Evolutionary conservation across 169 alveolate species (phyloP).

Genomic region (Pseudocohnilembus persalinus): DNA sequence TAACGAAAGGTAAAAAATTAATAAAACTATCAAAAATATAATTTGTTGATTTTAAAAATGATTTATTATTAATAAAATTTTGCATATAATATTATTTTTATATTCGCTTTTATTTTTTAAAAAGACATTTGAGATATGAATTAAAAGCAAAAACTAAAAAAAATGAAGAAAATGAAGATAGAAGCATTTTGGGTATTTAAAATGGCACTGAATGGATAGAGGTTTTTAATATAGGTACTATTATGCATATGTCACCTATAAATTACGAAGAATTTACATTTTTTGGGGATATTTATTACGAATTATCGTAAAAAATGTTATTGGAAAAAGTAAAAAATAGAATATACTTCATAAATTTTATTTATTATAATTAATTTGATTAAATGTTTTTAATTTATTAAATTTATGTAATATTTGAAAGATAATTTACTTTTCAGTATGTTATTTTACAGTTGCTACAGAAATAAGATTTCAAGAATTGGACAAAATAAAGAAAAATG

Average conservation of each 20-base stretch:
- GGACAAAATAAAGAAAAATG: slow-evolving; percentile 18
- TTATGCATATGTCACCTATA: slow-evolving; percentile 46
- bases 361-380: background rate
- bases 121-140: slow-evolving; percentile 34
- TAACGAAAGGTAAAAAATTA: slow-evolving; percentile 27
- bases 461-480: slow-evolving; percentile 44
- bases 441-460: slow-evolving; percentile 47
- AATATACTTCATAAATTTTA: background rate
- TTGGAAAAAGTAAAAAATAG: slow-evolving; percentile 26
- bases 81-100: too few species aligned
- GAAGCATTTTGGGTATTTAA: slow-evolving; percentile 37
- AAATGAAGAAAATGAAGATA: slow-evolving; percentile 23
- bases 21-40: too few species aligned
- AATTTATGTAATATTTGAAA: background rate
- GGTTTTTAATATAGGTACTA: slow-evolving; percentile 41
- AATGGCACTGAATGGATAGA: slow-evolving; percentile 47
- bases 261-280: slow-evolving; percentile 32
- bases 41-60: too few species aligned
- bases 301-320: slow-evolving; percentile 32
- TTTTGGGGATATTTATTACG: slow-evolving; percentile 41
- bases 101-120: too few species aligned
- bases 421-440: slow-evolving; percentile 39
- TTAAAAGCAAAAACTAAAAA: slow-evolving; percentile 1
- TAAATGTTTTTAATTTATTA: background rate
- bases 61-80: too few species aligned